These are phyloP conservation scores for Hyphodiscus hymeniophilus DNA, from an alignment of 495 filamentous ascomycete genomes.

Conservation along the genomic window DNA sequence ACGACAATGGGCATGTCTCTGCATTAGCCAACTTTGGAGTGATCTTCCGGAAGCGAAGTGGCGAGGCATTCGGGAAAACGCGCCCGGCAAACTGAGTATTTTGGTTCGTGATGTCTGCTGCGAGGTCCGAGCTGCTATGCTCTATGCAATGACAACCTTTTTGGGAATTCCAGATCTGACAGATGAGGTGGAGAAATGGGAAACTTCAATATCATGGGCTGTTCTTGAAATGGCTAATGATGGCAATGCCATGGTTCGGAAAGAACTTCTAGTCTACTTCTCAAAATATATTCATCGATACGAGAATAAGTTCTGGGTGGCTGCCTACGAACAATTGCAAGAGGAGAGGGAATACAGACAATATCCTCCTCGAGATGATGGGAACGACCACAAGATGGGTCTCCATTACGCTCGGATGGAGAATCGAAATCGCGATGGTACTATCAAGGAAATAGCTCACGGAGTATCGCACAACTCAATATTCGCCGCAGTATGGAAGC, in stretches of 20 bases:
- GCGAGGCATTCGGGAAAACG: slow-evolving; percentile 77
- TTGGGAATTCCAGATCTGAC: slow-evolving; percentile 90
- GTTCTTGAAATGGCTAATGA: slow-evolving; percentile 83
- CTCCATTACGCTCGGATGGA: slow-evolving; percentile 42
- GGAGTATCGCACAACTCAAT: slow-evolving; percentile 76
- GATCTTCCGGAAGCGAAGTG: slow-evolving; percentile 89
- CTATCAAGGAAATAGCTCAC: slow-evolving; percentile 37
- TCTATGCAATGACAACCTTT: slow-evolving; percentile 89
- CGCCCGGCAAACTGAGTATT: slow-evolving; percentile 67
- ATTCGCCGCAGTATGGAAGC: slow-evolving; percentile 89
- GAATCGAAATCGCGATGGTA: slow-evolving; percentile 41
- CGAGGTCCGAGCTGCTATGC: slow-evolving; percentile 91
- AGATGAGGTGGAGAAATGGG: slow-evolving; percentile 79
- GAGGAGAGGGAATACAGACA: slow-evolving; percentile 69
- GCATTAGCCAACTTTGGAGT: slow-evolving; percentile 90
- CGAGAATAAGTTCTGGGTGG: slow-evolving; percentile 84
- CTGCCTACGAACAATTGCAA: slow-evolving; percentile 81
- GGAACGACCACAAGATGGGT: slow-evolving; percentile 46
- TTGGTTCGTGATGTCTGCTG: slow-evolving; percentile 82
- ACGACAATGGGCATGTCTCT: slow-evolving; percentile 93
- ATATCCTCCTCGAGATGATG: slow-evolving; percentile 40
- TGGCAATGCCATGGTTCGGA: slow-evolving; percentile 85
- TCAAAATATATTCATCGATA: slow-evolving; percentile 87
- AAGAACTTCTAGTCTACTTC: slow-evolving; percentile 87
- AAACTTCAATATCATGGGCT: slow-evolving; percentile 78